Evolutionary conservation across 768 basidiomycete species (phyloP).

Genomic region (Suillus subluteus): DNA sequence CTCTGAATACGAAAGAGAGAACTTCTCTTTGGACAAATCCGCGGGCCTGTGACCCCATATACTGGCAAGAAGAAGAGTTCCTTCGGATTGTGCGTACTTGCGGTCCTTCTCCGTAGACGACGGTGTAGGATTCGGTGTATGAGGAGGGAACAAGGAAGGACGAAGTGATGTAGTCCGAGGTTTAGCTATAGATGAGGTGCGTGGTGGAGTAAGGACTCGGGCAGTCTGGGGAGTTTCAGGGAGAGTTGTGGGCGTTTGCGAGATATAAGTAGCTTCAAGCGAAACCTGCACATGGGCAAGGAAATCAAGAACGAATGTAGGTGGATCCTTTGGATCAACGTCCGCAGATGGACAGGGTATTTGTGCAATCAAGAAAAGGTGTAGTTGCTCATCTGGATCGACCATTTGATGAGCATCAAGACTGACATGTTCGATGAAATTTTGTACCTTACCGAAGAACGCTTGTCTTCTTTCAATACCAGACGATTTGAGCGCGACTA

Average conservation of each 20-base stretch:
- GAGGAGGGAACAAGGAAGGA: constrained; percentile 78
- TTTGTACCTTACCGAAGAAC: constrained; percentile 67
- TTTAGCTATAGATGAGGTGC: constrained; percentile 51
- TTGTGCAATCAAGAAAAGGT: constrained; percentile 47
- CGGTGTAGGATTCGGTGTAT: constrained; percentile 85
- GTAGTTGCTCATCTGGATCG: constrained; percentile 57
- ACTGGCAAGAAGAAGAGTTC: constrained; percentile 67
- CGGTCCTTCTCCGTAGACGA: constrained; percentile 71
- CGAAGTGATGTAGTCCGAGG: constrained; percentile 42
- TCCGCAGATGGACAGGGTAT: constrained; percentile 32
- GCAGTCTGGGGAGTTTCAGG: constrained; percentile 39
- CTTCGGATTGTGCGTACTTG: constrained; percentile 78
- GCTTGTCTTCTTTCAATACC: constrained; percentile 61
- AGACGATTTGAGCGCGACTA: constrained; percentile 46
- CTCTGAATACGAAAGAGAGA: constrained; percentile 69
- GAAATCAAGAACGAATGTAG: constrained; percentile 52
- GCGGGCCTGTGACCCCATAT: constrained; percentile 72
- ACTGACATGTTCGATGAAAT: constrained; percentile 14
- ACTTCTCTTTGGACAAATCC: constrained; percentile 54
- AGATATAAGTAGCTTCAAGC: constrained; percentile 81
- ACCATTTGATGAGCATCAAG: constrained; percentile 20
- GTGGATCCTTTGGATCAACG: constrained; percentile 39
- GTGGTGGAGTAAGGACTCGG: constrained; percentile 52
- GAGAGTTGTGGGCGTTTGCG: constrained; percentile 43
- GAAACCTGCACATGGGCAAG: constrained; percentile 75